Conservation (phyloP, 2,329 filamentous ascomycete genomes). For the Fusarium sublunatum region DNA sequence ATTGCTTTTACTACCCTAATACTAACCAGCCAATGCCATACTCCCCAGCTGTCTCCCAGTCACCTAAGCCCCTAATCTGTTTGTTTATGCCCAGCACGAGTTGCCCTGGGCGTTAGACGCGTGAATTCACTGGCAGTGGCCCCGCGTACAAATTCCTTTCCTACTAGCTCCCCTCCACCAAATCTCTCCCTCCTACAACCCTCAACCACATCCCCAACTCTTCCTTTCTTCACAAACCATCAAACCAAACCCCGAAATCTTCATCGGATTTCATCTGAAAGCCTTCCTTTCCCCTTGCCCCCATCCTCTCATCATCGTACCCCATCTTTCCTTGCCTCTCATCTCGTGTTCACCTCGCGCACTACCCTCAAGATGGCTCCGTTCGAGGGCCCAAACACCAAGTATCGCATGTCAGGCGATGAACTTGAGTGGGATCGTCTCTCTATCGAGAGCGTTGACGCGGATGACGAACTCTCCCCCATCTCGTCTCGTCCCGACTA, state of each 20-base stretch:
- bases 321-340: too few species aligned
- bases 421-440: background rate
- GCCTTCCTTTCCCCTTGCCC: too few species aligned
- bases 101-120: constrained; percentile 1
- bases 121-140: constrained; percentile 2
- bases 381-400: background rate
- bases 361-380: background rate
- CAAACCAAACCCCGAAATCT: background rate
- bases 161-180: background rate
- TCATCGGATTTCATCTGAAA: background rate
- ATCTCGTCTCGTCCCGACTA: background rate
- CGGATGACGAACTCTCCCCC: too few species aligned
- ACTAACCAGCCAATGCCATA: background rate
- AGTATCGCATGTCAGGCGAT: background rate
- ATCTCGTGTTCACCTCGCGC: background rate
- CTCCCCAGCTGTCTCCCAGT: background rate
- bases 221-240: background rate
- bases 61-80: background rate
- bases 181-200: background rate
- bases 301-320: background rate
- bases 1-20: background rate
- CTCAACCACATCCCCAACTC: background rate
- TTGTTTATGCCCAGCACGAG: constrained; percentile 3
- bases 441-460: background rate
- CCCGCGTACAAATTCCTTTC: constrained; percentile 4